Base-by-base conservation (phyloP, 768 basidiomycete species). In the Pleurotus citrinopileatus region DNA sequence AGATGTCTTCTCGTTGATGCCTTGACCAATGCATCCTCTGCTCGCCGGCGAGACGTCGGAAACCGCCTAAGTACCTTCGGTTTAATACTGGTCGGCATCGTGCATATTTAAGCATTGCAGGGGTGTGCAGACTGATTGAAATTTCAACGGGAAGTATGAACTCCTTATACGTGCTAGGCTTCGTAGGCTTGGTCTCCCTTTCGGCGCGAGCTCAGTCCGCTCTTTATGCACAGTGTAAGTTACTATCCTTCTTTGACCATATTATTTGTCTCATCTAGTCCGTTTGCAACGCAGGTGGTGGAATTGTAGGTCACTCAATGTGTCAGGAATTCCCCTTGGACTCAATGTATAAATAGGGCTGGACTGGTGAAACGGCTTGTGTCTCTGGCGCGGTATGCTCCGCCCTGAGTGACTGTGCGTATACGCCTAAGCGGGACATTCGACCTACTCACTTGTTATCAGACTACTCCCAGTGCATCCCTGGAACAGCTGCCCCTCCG, bases 401-500 rank as follows among this genome's bases (percentile, higher is more conserved):
- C 4, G 57, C 52, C 2, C 17, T 60, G 7, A 71, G 67, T 53
- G 55, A 57, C 26, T 72, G 72, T 71, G 52, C 42, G 70, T 55
- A 27, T 10, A 28, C 19, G 32, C 32, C 19, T 5, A 15, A 10
- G 12, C 23, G 9, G 26, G 3, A 8, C 22, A 12, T 27, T 13
- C 29, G 48, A 55, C 57, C 44, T 19, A 23, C 17, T 42, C 17
- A 32, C 4, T n/a, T 34, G 7, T 8, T 29, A 38, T 15, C 29
- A 71, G 69, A 60, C 54, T 72, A 67, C 48, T 70, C 67, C 7
- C 70, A 72, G 59, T 73, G 71, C 55, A 12, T 70, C 4, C 69
- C 69, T 10, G 62, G 64, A 17, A 55, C 60, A 9, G 53, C 61
- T 8, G 46, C 65, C 10, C 59, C 45, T 25, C 20, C 42, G 6